phyloP scores from a whole-genome alignment of 2,329 filamentous ascomycete species.

The Camillea tinctor region DNA sequence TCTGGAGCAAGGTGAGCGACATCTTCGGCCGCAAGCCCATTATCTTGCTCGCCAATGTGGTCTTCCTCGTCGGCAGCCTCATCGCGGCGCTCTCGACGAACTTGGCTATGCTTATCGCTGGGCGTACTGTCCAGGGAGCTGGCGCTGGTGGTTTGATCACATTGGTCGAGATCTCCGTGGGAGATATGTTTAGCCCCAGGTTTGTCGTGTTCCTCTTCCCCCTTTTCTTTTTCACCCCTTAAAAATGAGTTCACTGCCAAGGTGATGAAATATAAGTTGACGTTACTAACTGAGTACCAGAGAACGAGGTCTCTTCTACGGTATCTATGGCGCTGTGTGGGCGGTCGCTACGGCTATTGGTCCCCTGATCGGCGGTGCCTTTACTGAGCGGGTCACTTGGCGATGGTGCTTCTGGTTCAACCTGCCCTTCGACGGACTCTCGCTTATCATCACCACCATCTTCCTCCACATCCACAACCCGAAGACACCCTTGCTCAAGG shows the following conservation, averaged over 20 bases:
- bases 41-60: constrained; percentile 43
- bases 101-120: constrained; percentile 48
- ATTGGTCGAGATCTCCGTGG: constrained; percentile 53
- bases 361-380: constrained; percentile 7
- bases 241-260: no score
- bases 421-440: constrained; percentile 43
- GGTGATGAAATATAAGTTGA: not conserved
- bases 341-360: constrained; percentile 5
- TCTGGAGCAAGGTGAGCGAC: constrained; percentile 66
- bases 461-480: constrained; percentile 68
- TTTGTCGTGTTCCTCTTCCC: not conserved
- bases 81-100: constrained; percentile 45
- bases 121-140: constrained; percentile 46
- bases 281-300: not conserved
- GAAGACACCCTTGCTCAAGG: constrained; percentile 58
- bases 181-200: constrained; percentile 44
- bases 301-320: constrained; percentile 6
- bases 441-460: constrained; percentile 58
- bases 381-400: constrained; percentile 36
- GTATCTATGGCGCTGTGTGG: constrained; percentile 1
- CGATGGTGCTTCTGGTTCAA: constrained; percentile 57
- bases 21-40: constrained; percentile 59
- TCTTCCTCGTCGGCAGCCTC: constrained; percentile 54
- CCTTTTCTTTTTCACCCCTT: no score
- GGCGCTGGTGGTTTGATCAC: constrained; percentile 52